Base-by-base conservation (phyloP, 192 early-diverging fungal species). In the Coemansia sp. region DNA sequence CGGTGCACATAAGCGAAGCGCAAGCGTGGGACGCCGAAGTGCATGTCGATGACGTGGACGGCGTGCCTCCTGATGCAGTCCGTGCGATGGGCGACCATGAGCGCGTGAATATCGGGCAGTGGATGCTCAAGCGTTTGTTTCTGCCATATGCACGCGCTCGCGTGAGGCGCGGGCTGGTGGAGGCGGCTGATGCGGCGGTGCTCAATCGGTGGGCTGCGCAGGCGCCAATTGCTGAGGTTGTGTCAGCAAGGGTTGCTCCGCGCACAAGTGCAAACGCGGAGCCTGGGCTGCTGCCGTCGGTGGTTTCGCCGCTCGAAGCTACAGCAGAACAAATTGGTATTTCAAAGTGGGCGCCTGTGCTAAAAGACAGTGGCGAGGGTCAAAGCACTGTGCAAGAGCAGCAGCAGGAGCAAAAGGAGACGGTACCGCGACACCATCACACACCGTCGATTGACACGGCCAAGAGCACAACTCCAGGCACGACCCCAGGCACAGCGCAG, bases 11-110 rank as follows among this genome's bases (percentile, higher is more conserved):
- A 68, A 90, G 94, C 23, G 74, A 82, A 42, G 69, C 88, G 10
- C 82, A 81, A 52, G 91, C 87, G 64, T 93, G 89, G 83, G 93
- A 95, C 51, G 89, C 91, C 54, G 95, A 97, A 73, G 85, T 95
- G 48, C 96, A 97, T 65, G 85, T 88, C 5, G 94, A 97, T 57
- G 91, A 95, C 63, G 75, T 86, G 1, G 87, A 83, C 9, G 66
- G 81, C 2, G 65, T 77, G 12, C 57, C 60, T 2, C 80, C 61
- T 10, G 78, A 87, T 15, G 58, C 59, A 7, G 40, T 80, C 2
- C 31, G 40, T 47, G 63, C 66, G 4, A 75, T 75, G 67, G 68
- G 68, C 48, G 65, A 72, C 50, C 63, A 79, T 22, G 71, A 78
- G 65, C 71, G 68, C 2, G 69, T 69, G 6, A 70, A 80, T 49